phyloP scores from a whole-genome alignment of 1,284 basidiomycete species.

The Moesziomyces sp. region DNA sequence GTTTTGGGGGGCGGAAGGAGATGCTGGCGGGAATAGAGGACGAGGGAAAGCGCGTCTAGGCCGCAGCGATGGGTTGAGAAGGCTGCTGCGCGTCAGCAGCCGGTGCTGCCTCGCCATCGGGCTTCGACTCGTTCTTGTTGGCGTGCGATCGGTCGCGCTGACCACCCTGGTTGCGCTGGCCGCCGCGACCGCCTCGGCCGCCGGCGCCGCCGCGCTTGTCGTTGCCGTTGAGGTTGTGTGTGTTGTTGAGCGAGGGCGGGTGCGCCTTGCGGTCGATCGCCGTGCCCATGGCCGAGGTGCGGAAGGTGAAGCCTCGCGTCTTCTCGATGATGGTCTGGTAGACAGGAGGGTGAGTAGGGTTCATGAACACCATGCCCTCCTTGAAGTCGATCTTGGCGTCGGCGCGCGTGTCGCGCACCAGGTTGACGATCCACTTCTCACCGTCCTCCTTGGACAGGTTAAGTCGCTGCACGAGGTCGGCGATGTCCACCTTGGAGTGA shows the following conservation, averaged over 20 bases:
- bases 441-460: conserved; percentile 93
- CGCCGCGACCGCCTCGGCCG: conserved; percentile 57
- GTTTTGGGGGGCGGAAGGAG: conserved; percentile 8
- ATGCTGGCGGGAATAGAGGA: not conserved
- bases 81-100: conserved; percentile 31
- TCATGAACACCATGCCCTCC: conserved; percentile 95
- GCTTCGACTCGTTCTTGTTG: conserved; percentile 32
- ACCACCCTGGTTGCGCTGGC: conserved; percentile 50
- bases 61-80: conserved; percentile 41
- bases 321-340: conserved; percentile 97
- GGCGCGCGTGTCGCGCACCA: conserved; percentile 95
- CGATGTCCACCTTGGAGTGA: conserved; percentile 94
- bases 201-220: conserved; percentile 51
- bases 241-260: conserved; percentile 49
- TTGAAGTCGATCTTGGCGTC: conserved; percentile 98
- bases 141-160: conserved; percentile 39
- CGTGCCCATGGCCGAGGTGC: conserved; percentile 88
- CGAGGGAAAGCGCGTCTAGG: conserved; percentile 5
- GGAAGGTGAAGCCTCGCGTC: conserved; percentile 88
- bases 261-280: conserved; percentile 76
- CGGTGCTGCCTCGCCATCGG: conserved; percentile 35
- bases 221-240: conserved; percentile 50
- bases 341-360: conserved; percentile 85
- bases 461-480: conserved; percentile 90
- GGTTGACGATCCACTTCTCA: conserved; percentile 99